Evolutionary conservation across 345 rosid genomes (phyloP), one percentile per base, ranked within the genome.

Genomic region (Schrenkiella parvula): DNA sequence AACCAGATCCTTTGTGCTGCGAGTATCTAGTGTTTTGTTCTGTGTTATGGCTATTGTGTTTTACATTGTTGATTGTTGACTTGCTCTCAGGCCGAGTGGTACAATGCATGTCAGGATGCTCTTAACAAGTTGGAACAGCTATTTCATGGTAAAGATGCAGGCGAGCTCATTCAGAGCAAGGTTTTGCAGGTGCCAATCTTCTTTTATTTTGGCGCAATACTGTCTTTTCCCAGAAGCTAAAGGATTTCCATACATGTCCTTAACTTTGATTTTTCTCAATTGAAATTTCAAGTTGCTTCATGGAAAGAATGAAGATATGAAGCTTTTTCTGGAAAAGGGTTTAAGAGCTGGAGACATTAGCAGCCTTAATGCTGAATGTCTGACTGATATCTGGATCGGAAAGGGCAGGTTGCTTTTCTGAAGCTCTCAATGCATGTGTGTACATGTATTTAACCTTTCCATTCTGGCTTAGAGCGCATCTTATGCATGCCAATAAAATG

Each of bases 301-400:
- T 62, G 96, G 91, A 76, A 88, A 82, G 74, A 80, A 80, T 74
- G 88, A 85, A 70, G 90, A 89, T 78, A 81, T 82, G 79, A 91
- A 85, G 84, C 64, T 81, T 75, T 71, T 78, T 64, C 75, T 89
- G 72, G 84, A 83, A 51, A 95, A 85, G 81, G 82, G 76, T 64
- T 64, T 92, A 65, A 88, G 77, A 71, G 82, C 82, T 71, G 98
- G 93, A 72, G 93, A 85, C 82, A 82, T 88, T 53, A 82, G 78
- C 64, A 86, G 81, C 72, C 82, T 86, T 76, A 88, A 85, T 50
- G 86, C 83, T 9, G 98, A 95, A 80, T 95, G 98, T 79, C 90
- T 95, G 37, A 85, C 97, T 21, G 98, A 95, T 87, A 83, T 81
- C 64, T 95, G 99, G 99, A 87, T 95, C 55, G 99, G 99, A 79